Evolutionary conservation across 345 rosid species (phyloP).

Genomic region (Syzygium jambos): DNA sequence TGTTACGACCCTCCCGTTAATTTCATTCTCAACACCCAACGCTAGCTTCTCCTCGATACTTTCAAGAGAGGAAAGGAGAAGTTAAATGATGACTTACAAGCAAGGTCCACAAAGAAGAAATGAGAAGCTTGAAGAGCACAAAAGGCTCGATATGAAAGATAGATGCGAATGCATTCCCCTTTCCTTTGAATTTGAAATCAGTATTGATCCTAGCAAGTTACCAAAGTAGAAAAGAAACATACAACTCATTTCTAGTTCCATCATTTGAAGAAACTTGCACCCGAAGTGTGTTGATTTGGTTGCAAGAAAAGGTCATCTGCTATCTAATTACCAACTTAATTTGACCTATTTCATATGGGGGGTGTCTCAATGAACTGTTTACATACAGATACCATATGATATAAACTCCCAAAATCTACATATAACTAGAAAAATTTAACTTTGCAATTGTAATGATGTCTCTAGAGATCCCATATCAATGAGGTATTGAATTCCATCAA

Average conservation of each 20-base stretch:
- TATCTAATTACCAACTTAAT: background rate
- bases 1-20: background rate
- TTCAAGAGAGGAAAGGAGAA: background rate
- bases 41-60: background rate
- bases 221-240: background rate
- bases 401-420: background rate
- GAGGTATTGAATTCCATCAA: background rate
- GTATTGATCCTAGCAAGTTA: background rate
- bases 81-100: background rate
- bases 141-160: background rate
- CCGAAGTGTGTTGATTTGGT: background rate
- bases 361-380: background rate
- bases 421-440: background rate
- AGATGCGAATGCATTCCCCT: background rate
- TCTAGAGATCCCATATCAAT: background rate
- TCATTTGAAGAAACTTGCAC: background rate
- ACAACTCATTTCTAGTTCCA: background rate
- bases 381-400: background rate
- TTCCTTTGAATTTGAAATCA: background rate
- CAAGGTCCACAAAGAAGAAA: background rate
- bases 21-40: background rate
- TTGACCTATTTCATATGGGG: background rate
- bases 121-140: background rate
- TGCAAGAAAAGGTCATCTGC: background rate
- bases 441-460: background rate